Evolutionary conservation across 2,329 filamentous ascomycete genomes (phyloP).

Genomic region (Aureobasidium sp.): DNA sequence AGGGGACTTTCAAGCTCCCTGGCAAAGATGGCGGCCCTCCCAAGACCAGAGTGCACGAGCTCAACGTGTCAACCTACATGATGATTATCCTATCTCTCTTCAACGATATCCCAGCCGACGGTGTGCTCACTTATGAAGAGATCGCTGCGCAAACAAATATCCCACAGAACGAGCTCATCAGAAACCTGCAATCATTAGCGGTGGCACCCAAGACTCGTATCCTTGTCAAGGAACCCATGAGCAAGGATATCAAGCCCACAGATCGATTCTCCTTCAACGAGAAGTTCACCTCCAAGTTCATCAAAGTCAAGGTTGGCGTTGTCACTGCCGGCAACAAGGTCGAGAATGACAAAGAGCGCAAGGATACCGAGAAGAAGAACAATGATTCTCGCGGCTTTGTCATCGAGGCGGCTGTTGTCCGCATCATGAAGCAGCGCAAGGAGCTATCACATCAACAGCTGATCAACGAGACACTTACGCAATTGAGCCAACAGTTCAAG

Average conservation of each 20-base stretch:
- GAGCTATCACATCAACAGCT: slow-evolving; percentile 61
- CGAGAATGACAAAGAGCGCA: slow-evolving; percentile 60
- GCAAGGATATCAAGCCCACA: slow-evolving; percentile 64
- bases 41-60: slow-evolving; percentile 69
- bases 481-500: slow-evolving; percentile 61
- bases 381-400: slow-evolving; percentile 62
- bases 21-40: slow-evolving; percentile 61
- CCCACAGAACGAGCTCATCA: slow-evolving; percentile 60
- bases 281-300: slow-evolving; percentile 69
- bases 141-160: slow-evolving; percentile 80
- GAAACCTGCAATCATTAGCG: slow-evolving; percentile 72
- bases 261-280: slow-evolving; percentile 80
- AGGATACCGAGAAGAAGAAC: slow-evolving; percentile 67
- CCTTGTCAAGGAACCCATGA: slow-evolving; percentile 69
- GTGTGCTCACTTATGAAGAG: slow-evolving; percentile 57
- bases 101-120: slow-evolving; percentile 58
- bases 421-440: slow-evolving; percentile 84
- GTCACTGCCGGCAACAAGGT: slow-evolving; percentile 76
- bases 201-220: slow-evolving; percentile 77
- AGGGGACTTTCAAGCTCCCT: slow-evolving; percentile 64
- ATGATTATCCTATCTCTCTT: slow-evolving; percentile 88
- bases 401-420: slow-evolving; percentile 67
- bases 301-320: slow-evolving; percentile 84
- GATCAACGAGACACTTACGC: slow-evolving; percentile 62
- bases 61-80: slow-evolving; percentile 86